Evolutionary conservation across 2,329 filamentous ascomycete species (phyloP).

Genomic region (Triangularia verruculosa): DNA sequence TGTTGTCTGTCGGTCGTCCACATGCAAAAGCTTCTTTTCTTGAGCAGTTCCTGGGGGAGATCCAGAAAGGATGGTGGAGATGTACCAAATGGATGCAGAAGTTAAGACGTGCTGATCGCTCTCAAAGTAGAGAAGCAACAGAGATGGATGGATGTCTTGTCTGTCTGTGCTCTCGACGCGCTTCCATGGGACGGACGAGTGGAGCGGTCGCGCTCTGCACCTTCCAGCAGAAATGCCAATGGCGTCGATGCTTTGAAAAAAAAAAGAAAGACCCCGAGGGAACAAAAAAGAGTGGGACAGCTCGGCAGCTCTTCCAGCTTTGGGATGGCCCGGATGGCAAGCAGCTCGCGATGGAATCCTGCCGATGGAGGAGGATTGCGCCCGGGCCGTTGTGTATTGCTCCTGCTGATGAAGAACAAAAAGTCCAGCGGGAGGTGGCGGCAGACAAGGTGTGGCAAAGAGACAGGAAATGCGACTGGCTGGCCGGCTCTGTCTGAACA

Average conservation of each 20-base stretch:
- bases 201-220: background rate
- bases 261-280: background rate
- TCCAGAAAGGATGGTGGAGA: background rate
- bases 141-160: too few species aligned
- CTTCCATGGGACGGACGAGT: background rate
- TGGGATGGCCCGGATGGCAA: background rate
- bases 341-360: background rate
- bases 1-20: background rate
- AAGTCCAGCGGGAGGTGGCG: constrained; percentile 16
- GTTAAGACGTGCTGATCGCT: background rate
- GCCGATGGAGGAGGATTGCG: background rate
- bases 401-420: constrained; percentile 3
- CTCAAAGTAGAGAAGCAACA: background rate
- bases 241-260: background rate
- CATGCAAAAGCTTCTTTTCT: background rate
- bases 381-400: background rate
- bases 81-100: background rate
- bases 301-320: background rate
- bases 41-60: background rate
- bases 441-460: constrained; percentile 18
- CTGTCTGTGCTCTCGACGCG: background rate
- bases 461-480: constrained; percentile 17
- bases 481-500: constrained; percentile 9
- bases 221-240: background rate
- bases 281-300: too few species aligned